Conservation (phyloP, 228 moss, liverwort and hornwort genomes). For the Sphagnum magellanicum region DNA sequence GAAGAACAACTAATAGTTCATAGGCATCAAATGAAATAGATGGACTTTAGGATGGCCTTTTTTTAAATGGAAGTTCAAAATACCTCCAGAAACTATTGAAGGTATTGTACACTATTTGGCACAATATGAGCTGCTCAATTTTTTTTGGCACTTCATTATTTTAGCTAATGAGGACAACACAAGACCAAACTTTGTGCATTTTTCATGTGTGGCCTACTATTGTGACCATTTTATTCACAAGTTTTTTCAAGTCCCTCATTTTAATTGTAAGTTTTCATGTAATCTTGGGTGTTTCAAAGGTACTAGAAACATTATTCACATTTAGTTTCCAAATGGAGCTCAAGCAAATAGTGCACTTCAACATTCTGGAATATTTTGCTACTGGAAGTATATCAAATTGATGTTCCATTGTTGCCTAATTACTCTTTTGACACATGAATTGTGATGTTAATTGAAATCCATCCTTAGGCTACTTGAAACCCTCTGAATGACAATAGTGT, state of each 20-base stretch:
- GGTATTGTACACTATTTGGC: conserved; percentile 12
- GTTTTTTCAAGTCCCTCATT: not conserved
- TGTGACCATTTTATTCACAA: conserved; percentile 1
- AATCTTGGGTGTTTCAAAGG: not conserved
- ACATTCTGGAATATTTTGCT: too few species aligned
- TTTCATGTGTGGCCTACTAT: not conserved
- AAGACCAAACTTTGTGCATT: conserved; percentile 1
- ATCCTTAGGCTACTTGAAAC: too few species aligned
- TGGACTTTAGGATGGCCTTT: too few species aligned
- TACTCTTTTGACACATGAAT: too few species aligned
- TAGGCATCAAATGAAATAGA: not conserved
- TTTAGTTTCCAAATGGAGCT: too few species aligned
- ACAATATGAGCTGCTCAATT: conserved; percentile 9
- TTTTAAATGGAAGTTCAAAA: too few species aligned
- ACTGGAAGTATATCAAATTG: too few species aligned
- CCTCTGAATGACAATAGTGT: too few species aligned
- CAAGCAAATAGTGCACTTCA: too few species aligned
- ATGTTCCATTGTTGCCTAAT: too few species aligned
- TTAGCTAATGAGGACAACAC: conserved; percentile 5
- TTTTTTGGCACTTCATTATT: conserved; percentile 12
- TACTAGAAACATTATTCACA: too few species aligned
- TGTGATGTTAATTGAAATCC: too few species aligned
- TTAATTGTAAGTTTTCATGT: conserved; percentile 1
- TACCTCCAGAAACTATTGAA: conserved; percentile 7
- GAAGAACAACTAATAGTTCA: not conserved